These are phyloP conservation scores for Auriscalpium orientale DNA, from an alignment of 768 basidiomycete genomes.

Conservation along the genomic window DNA sequence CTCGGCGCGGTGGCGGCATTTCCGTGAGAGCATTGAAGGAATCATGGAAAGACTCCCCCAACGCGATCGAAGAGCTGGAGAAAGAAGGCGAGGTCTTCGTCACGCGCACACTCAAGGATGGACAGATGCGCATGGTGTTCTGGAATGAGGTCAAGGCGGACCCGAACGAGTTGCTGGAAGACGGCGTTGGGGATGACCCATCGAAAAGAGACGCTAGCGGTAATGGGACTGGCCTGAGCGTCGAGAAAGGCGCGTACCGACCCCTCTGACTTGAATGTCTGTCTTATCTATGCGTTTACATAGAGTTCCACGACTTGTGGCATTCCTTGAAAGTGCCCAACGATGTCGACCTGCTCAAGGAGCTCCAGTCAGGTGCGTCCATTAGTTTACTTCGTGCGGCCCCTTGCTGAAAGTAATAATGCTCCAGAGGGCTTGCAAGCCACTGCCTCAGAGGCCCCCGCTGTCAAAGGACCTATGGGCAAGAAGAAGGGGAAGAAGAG, in stretches of 20 bases:
- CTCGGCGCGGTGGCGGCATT: slow-evolving; percentile 77
- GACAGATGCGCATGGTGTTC: slow-evolving; percentile 76
- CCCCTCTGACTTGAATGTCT: too few relatives aligned
- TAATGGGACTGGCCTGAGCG: slow-evolving; percentile 57
- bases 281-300: background rate
- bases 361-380: slow-evolving; percentile 69
- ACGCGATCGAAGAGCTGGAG: slow-evolving; percentile 83
- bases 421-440: slow-evolving; percentile 70
- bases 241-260: slow-evolving; percentile 64
- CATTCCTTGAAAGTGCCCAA: slow-evolving; percentile 78
- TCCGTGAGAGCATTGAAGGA: slow-evolving; percentile 81
- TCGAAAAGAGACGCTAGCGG: slow-evolving; percentile 27
- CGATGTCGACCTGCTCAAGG: slow-evolving; percentile 72
- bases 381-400: slow-evolving; percentile 13
- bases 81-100: slow-evolving; percentile 83
- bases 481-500: slow-evolving; percentile 79
- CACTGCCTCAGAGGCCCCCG: slow-evolving; percentile 56
- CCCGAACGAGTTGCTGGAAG: slow-evolving; percentile 7
- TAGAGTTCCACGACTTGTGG: slow-evolving; percentile 88
- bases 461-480: slow-evolving; percentile 44
- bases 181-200: slow-evolving; percentile 6
- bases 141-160: slow-evolving; percentile 84
- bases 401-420: background rate
- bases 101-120: slow-evolving; percentile 80
- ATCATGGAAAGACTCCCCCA: slow-evolving; percentile 83